Evolutionary conservation across 257 asterid species (phyloP), one percentile per base, ranked within the genome.

Genomic region (Ballota nigra): DNA sequence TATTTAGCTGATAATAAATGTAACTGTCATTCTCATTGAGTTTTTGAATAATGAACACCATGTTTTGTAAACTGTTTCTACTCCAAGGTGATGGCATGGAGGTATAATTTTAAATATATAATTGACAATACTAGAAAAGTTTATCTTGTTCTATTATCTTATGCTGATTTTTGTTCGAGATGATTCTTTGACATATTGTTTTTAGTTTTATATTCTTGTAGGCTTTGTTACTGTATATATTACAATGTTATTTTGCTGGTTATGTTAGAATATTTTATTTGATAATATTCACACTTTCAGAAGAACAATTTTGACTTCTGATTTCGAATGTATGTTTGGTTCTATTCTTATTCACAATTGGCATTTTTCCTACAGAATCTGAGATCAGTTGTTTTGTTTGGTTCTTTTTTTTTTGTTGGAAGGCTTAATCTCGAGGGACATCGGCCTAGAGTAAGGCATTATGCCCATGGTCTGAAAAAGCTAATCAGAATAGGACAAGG

Each of bases 371-470:
- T 55, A 64, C 34, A 12, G 58, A 29, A 36, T 63, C 74, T 82
- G 65, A 69, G 29, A 70, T 55, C 53, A 36, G 55, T 20, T 11
- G 0, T 68, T 69, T 75, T 74, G 3, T n/a, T 47, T 47, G 9
- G 22, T 55, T 72, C 65, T 61, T 75, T n/a, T 34, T 56, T 82
- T n/a, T 56, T 56, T 82, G 28, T 56, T 82, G 31, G 69, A 83
- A 95, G 99, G 96, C 89, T 95, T 84, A 70, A 88, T 85, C 92
- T 92, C 80, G 96, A 85, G 79, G 94, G 93, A 68, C 99, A 83
- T 90, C 96, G 96, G 61, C 95, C 89, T 70, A 89, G 84, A 82
- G 99, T 95, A 64, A 89, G 98, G 55, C 87, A 84, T 71, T 90
- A 88, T 69, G 98, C 98, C 33, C 88, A 77, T 83, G 97, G 92